Percentiles rank a stretch among this genome's conserved stretches.
phyloP scores from a whole-genome alignment of 495 filamentous ascomycete species.

The Aspergillus carlsbadensis region DNA sequence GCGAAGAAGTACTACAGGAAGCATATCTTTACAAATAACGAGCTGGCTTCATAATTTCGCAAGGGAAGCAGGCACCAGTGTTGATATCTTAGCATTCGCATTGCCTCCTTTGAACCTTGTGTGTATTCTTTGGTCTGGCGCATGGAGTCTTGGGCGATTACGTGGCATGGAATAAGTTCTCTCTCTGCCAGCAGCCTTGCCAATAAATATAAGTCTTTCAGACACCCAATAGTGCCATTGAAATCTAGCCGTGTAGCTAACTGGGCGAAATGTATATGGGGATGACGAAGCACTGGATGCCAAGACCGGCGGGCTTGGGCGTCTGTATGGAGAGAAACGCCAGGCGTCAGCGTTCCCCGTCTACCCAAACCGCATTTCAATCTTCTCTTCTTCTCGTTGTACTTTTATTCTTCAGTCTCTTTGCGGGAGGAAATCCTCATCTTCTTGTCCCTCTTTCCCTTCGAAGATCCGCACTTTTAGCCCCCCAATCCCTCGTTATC shows the following conservation, averaged over 20 bases:
- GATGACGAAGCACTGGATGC: conserved; percentile 10
- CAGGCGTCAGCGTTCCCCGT: conserved; percentile 40
- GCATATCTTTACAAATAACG: not conserved
- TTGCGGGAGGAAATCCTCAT: not conserved
- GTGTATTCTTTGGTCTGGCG: not conserved
- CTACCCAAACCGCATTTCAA: conserved; percentile 17
- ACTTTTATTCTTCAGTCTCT: not conserved
- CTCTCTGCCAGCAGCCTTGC: not conserved
- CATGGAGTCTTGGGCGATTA: not conserved
- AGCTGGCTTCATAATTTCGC: not conserved
- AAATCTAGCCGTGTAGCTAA: not conserved
- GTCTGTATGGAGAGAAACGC: conserved; percentile 11
- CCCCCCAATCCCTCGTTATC: conserved; percentile 6
- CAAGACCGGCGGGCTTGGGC: conserved; percentile 6
- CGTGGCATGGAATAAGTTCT: not conserved
- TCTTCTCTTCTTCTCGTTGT: not conserved
- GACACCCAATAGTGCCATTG: too few relatives aligned
- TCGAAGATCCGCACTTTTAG: not conserved
- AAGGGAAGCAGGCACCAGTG: not conserved
- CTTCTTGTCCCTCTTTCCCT: conserved; percentile 6
- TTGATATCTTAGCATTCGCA: not conserved
- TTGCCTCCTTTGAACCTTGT: conserved; percentile 2
- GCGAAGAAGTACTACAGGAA: not conserved
- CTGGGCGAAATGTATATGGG: not conserved
- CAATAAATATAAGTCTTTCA: too few relatives aligned